These are phyloP conservation scores for Pseudocercospora musae DNA, from an alignment of 2,329 filamentous ascomycete species.

Conservation along the genomic window DNA sequence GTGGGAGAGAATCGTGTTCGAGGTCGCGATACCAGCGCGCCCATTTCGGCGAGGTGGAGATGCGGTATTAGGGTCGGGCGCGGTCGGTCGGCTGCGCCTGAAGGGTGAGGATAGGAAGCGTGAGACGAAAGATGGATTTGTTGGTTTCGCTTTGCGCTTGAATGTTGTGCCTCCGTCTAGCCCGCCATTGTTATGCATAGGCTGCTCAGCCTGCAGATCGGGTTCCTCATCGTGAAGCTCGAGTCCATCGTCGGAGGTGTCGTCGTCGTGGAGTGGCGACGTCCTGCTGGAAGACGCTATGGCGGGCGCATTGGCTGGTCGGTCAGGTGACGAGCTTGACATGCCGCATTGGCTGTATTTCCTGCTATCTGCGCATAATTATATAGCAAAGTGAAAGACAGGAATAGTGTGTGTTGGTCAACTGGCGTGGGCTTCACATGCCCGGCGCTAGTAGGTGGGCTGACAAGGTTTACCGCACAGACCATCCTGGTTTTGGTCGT, in stretches of 20 bases:
- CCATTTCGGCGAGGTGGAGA: constrained; percentile 28
- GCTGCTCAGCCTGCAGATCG: constrained; percentile 34
- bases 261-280: constrained; percentile 35
- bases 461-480: neutral
- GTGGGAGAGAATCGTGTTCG: constrained; percentile 43
- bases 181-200: constrained; percentile 39
- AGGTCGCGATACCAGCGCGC: constrained; percentile 24
- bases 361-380: neutral
- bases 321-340: constrained; percentile 36
- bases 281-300: constrained; percentile 47
- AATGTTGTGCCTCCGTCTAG: constrained; percentile 58
- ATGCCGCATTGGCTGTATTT: constrained; percentile 30
- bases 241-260: constrained; percentile 31
- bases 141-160: constrained; percentile 63
- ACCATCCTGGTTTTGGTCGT: neutral
- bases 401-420: neutral
- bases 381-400: neutral
- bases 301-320: constrained; percentile 35
- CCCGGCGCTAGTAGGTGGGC: neutral
- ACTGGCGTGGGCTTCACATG: neutral
- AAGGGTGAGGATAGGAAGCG: constrained; percentile 45
- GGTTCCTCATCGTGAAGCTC: constrained; percentile 48
- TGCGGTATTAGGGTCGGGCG: constrained; percentile 29
- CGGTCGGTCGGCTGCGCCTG: constrained; percentile 33
- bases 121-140: constrained; percentile 39